phyloP scores from a whole-genome alignment of 1,284 basidiomycete genomes.

The Irpex sp. region DNA sequence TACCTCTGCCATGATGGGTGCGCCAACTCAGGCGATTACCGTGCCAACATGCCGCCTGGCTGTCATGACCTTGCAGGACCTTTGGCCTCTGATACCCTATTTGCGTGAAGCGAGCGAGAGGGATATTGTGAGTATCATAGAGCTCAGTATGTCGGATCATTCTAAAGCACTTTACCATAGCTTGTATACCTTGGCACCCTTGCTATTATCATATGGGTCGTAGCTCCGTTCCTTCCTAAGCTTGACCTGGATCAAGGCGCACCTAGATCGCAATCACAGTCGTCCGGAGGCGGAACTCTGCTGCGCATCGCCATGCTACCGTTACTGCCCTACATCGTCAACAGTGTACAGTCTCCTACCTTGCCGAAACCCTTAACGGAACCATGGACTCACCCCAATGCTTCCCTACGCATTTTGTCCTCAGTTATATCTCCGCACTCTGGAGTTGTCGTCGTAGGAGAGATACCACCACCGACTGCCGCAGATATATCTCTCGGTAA shows the following conservation, averaged over 20 bases:
- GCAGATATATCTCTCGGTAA: slow-evolving; percentile 26
- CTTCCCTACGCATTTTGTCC: slow-evolving; percentile 66
- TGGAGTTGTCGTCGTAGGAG: slow-evolving; percentile 77
- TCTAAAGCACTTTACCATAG: neutral
- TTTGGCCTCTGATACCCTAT: slow-evolving; percentile 23
- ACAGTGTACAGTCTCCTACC: slow-evolving; percentile 45
- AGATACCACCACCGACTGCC: slow-evolving; percentile 45
- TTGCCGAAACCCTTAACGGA: slow-evolving; percentile 49
- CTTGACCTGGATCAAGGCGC: neutral
- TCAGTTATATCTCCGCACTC: slow-evolving; percentile 65
- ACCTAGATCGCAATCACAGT: neutral
- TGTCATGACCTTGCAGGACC: slow-evolving; percentile 25
- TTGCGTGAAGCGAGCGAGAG: slow-evolving; percentile 13
- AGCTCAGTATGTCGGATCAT: neutral
- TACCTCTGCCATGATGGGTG: slow-evolving; percentile 11
- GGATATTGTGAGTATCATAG: slow-evolving; percentile 18
- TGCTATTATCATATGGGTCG: slow-evolving; percentile 10
- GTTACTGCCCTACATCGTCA: slow-evolving; percentile 33
- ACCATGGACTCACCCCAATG: slow-evolving; percentile 51
- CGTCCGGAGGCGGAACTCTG: slow-evolving; percentile 1
- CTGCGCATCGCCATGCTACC: slow-evolving; percentile 32
- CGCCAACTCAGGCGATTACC: slow-evolving; percentile 24
- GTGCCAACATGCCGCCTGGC: slow-evolving; percentile 27
- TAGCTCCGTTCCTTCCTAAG: slow-evolving; percentile 9
- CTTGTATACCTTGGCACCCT: slow-evolving; percentile 8